phyloP scores from a whole-genome alignment of 257 asterid genomes.

The Lycium ferocissimum region DNA sequence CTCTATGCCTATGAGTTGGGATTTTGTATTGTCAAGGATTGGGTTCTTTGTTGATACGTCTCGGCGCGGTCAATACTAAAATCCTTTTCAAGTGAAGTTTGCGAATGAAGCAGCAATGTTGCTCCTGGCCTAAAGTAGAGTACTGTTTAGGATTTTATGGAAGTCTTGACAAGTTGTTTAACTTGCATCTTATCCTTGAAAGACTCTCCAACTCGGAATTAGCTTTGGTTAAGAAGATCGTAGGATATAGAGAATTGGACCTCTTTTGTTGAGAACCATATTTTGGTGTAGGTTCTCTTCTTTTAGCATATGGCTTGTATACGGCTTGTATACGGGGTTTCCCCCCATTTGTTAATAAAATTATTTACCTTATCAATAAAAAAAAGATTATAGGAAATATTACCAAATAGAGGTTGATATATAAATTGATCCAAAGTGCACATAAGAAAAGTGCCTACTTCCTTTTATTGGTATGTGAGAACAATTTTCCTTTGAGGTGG shows the following conservation, averaged over 20 bases:
- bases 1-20: conserved; percentile 24
- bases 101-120: conserved; percentile 13
- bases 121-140: neutral
- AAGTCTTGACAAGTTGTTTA: conserved; percentile 15
- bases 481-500: neutral
- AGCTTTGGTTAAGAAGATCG: conserved; percentile 9
- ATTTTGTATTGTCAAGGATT: neutral
- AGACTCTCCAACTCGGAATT: neutral
- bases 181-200: conserved; percentile 24
- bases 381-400: conserved; percentile 24
- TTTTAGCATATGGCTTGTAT: no score
- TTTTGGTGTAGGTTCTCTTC: no score
- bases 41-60: conserved; percentile 19
- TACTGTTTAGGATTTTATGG: neutral
- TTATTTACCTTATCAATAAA: no score
- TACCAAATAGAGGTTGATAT: conserved; percentile 16
- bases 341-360: no score
- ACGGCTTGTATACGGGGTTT: no score
- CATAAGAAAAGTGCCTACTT: conserved; percentile 2
- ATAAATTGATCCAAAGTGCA: neutral
- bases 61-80: neutral
- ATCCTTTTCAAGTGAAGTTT: conserved; percentile 15
- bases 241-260: no score
- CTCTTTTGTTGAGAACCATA: no score
- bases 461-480: neutral